A percentile compares a stretch with the other conserved stretches of the same genome.
Conservation (phyloP, 129 eudicot species). For the Silybum marianum region DNA sequence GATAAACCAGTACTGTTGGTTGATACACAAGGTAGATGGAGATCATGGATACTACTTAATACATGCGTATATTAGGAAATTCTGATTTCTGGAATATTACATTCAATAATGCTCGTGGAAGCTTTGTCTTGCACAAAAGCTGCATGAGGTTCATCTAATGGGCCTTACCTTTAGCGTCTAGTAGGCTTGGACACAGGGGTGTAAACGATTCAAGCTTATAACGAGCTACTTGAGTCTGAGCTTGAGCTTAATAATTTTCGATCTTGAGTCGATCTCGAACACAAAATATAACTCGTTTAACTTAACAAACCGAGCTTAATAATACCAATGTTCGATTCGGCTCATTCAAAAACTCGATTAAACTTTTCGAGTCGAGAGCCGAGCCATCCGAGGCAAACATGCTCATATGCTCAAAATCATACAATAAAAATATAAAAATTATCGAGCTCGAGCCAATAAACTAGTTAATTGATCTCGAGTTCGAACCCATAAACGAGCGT, state of each 20-base stretch:
- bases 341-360: neutral
- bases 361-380: neutral
- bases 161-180: neutral
- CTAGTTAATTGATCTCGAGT: neutral
- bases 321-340: neutral
- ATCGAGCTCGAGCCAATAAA: neutral
- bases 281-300: no score
- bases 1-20: neutral
- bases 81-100: neutral
- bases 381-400: neutral
- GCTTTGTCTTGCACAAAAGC: neutral
- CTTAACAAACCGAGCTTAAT: neutral
- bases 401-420: neutral
- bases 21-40: neutral
- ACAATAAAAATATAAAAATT: neutral
- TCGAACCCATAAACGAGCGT: neutral
- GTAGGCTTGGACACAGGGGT: neutral
- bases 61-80: neutral
- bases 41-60: neutral
- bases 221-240: neutral
- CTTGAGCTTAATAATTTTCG: neutral
- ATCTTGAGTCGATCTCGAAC: neutral
- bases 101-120: slow-evolving; percentile 1
- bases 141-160: neutral
- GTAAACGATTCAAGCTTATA: neutral